A percentile compares a stretch with the other conserved stretches of the same genome.
phyloP scores from a whole-genome alignment of 2,329 filamentous ascomycete species.

The Fusarium abutilonis region DNA sequence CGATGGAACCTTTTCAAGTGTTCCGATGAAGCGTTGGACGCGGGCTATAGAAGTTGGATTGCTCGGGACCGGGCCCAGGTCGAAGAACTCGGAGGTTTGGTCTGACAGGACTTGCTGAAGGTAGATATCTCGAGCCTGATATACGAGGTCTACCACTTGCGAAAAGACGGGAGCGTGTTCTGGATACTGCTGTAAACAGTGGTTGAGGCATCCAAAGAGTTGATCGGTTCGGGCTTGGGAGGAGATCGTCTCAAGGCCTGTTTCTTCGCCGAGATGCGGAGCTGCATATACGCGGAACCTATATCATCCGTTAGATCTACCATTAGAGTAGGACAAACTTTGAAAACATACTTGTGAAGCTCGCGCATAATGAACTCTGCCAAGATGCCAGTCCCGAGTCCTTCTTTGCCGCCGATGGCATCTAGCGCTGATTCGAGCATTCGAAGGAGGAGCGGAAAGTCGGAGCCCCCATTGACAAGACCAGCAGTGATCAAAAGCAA shows the following conservation, averaged over 20 bases:
- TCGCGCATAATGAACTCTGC: constrained; percentile 40
- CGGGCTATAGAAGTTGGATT: constrained; percentile 28
- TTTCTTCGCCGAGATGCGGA: constrained; percentile 41
- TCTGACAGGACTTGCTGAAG: constrained; percentile 71
- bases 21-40: constrained; percentile 42
- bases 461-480: constrained; percentile 42
- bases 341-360: constrained; percentile 41
- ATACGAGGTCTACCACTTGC: constrained; percentile 81
- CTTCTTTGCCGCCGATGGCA: constrained; percentile 41
- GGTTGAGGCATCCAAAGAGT: constrained; percentile 38
- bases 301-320: fast-evolving
- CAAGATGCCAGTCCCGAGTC: constrained; percentile 30
- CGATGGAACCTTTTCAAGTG: constrained; percentile 32
- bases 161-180: constrained; percentile 79
- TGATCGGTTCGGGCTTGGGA: constrained; percentile 33
- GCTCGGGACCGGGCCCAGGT: not conserved
- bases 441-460: constrained; percentile 42
- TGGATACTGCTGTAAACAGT: constrained; percentile 69
- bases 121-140: constrained; percentile 86
- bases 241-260: constrained; percentile 40
- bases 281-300: constrained; percentile 43
- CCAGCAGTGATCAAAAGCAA: constrained; percentile 39
- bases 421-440: constrained; percentile 45
- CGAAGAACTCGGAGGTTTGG: constrained; percentile 24
- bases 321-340: fast-evolving